These are phyloP conservation scores for Paraphoma chrysanthemicola DNA, from an alignment of 2,329 filamentous ascomycete genomes.

Conservation along the genomic window DNA sequence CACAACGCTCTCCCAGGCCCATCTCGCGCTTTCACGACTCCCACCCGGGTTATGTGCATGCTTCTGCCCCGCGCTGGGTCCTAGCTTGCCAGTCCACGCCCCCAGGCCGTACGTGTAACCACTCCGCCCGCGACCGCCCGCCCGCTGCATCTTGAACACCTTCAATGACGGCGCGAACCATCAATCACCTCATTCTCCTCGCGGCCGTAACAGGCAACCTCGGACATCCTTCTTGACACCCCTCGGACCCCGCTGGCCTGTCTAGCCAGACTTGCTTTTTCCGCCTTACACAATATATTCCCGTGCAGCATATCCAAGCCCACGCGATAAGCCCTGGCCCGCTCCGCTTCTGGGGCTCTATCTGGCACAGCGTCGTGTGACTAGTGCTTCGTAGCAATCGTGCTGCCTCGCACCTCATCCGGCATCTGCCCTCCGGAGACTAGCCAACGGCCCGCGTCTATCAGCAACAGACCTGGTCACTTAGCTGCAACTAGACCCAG, in stretches of 20 bases:
- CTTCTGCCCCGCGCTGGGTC: constrained; percentile 25
- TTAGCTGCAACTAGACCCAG: constrained; percentile 27
- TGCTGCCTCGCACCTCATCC: constrained; percentile 20
- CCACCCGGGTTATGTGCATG: constrained; percentile 30
- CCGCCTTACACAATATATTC: constrained; percentile 25
- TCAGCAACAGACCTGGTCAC: constrained; percentile 25
- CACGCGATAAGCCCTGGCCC: constrained; percentile 47
- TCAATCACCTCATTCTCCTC: constrained; percentile 52
- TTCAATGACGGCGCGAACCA: constrained; percentile 53
- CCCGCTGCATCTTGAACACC: constrained; percentile 19
- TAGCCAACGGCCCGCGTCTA: constrained; percentile 42
- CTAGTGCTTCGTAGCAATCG: constrained; percentile 30
- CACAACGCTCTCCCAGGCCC: constrained; percentile 26
- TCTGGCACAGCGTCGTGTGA: constrained; percentile 35
- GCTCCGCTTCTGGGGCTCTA: constrained; percentile 37
- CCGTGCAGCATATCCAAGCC: constrained; percentile 33
- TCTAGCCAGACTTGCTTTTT: constrained; percentile 30
- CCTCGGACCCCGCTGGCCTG: constrained; percentile 14
- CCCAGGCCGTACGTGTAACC: constrained; percentile 18
- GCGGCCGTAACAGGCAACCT: constrained; percentile 48
- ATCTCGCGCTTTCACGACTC: constrained; percentile 19
- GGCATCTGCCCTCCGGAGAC: constrained; percentile 27
- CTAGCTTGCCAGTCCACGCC: constrained; percentile 26
- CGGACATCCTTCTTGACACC: constrained; percentile 25
- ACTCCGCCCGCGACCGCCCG: constrained; percentile 16